A percentile compares a stretch with the other conserved stretches of the same genome.
These are phyloP conservation scores for Capsicum rhomboideum DNA, from an alignment of 257 asterid genomes.

Conservation along the genomic window DNA sequence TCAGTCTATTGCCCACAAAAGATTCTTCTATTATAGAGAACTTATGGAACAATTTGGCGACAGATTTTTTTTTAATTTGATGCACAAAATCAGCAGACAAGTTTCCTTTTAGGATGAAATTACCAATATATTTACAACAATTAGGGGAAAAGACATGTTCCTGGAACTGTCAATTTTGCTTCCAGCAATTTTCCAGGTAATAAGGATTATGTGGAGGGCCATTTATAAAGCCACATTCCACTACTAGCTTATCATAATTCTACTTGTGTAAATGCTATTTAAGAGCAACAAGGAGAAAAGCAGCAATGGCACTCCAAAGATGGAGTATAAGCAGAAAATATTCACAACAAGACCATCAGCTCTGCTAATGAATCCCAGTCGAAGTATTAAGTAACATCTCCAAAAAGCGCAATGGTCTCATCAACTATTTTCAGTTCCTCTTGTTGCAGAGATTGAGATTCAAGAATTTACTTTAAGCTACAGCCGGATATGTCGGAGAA, in stretches of 20 bases:
- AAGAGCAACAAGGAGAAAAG: slow-evolving; percentile 5
- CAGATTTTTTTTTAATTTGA: no score
- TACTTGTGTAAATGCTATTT: slow-evolving; percentile 16
- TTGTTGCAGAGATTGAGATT: slow-evolving; percentile 22
- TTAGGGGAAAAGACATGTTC: neutral
- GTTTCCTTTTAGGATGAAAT: no score
- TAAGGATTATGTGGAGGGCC: slow-evolving; percentile 49
- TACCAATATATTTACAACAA: no score
- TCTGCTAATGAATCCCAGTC: slow-evolving; percentile 42
- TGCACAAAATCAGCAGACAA: no score
- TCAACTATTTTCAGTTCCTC: slow-evolving; percentile 32
- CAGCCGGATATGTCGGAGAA: slow-evolving; percentile 23
- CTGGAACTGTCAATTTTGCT: slow-evolving; percentile 29
- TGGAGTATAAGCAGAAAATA: neutral
- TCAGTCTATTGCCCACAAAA: no score
- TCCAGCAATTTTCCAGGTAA: slow-evolving; percentile 37
- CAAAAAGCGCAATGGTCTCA: slow-evolving; percentile 36
- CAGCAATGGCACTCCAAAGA: neutral
- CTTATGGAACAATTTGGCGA: no score
- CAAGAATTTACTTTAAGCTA: slow-evolving; percentile 54
- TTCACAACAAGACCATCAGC: slow-evolving; percentile 22
- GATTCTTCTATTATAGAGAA: no score
- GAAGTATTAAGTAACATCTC: slow-evolving; percentile 52
- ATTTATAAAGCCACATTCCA: slow-evolving; percentile 26
- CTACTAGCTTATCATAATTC: slow-evolving; percentile 18